Evolutionary conservation across 768 basidiomycete genomes (phyloP).

Genomic region (Dacryopinax spathularia): DNA sequence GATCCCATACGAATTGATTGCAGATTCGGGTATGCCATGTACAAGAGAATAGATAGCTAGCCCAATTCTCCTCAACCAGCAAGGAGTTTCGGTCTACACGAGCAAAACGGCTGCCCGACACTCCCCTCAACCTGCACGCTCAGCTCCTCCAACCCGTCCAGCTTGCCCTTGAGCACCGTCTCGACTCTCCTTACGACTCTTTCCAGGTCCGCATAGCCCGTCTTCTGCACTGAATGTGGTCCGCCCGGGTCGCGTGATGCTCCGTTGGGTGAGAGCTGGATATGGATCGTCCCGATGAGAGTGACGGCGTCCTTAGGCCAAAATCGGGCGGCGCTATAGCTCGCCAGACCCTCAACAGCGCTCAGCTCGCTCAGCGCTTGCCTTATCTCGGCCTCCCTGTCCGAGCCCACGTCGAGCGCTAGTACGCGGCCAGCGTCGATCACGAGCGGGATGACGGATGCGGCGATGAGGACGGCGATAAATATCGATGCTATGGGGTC

Average conservation of each 20-base stretch:
- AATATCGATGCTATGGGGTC: conserved; percentile 96
- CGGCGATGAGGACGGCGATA: conserved; percentile 88
- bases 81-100: not conserved
- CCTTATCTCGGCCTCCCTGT: conserved; percentile 27
- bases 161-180: conserved; percentile 48
- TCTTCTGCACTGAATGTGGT: conserved; percentile 34
- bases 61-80: not conserved
- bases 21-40: not conserved
- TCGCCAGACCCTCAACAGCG: conserved; percentile 62
- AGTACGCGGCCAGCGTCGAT: conserved; percentile 84
- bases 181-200: conserved; percentile 66
- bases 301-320: conserved; percentile 89
- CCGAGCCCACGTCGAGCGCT: conserved; percentile 62
- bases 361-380: conserved; percentile 43
- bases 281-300: conserved; percentile 80
- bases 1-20: not conserved
- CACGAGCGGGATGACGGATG: conserved; percentile 88
- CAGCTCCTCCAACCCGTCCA: conserved; percentile 74
- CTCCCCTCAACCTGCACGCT: conserved; percentile 68
- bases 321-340: conserved; percentile 70
- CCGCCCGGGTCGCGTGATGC: conserved; percentile 42
- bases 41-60: not conserved
- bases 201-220: conserved; percentile 49
- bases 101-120: conserved; percentile 4
- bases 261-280: conserved; percentile 60